A percentile compares a stretch with the other conserved stretches of the same genome.
These are phyloP conservation scores for Gonapodya prolifera DNA, from an alignment of 192 early-diverging fungal species.

Conservation along the genomic window DNA sequence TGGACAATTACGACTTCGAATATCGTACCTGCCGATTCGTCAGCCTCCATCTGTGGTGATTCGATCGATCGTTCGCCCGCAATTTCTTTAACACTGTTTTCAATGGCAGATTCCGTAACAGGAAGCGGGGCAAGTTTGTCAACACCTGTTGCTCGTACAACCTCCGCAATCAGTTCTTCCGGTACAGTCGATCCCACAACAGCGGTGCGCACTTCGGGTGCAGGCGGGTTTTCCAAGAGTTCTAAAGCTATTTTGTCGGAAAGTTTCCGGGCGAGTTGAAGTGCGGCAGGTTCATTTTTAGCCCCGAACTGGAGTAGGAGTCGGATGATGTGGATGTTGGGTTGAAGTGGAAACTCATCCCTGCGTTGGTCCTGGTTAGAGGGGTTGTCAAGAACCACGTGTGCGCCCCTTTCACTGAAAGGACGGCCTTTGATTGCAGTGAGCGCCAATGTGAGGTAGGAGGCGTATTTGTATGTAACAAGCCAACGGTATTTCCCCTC, in stretches of 20 bases:
- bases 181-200: background rate
- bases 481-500: background rate
- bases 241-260: background rate
- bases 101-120: background rate
- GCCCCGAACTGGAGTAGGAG: background rate
- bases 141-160: background rate
- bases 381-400: background rate
- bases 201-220: background rate
- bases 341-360: background rate
- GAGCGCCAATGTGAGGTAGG: background rate
- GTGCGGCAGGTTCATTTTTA: background rate
- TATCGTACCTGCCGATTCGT: background rate
- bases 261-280: background rate
- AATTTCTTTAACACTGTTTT: no score
- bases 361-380: background rate
- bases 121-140: background rate
- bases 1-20: no score
- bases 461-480: background rate
- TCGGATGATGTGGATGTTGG: background rate
- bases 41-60: background rate
- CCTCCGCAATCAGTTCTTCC: background rate
- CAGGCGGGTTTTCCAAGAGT: background rate
- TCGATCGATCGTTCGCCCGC: background rate
- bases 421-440: background rate
- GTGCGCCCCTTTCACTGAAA: background rate